These are phyloP conservation scores for Colletotrichum sp. DNA, from an alignment of 2,329 filamentous ascomycete genomes.

Conservation along the genomic window DNA sequence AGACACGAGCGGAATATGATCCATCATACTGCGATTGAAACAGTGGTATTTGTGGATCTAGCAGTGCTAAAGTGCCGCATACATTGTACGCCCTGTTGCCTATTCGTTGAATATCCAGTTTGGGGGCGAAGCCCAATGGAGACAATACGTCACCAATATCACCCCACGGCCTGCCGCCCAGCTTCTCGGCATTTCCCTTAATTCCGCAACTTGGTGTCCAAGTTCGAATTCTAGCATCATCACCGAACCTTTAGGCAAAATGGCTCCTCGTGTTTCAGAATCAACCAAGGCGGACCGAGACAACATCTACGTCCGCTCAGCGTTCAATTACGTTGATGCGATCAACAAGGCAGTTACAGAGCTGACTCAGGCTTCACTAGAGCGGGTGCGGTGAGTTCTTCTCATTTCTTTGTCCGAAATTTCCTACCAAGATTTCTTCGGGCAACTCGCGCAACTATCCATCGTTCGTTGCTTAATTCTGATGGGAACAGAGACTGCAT, in stretches of 20 bases:
- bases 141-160: not conserved
- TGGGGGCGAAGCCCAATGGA: not conserved
- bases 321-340: not conserved
- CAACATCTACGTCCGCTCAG: not conserved
- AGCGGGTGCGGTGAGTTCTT: not conserved
- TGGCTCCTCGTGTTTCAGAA: not conserved
- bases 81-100: not conserved
- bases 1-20: not conserved
- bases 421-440: not conserved
- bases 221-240: not conserved
- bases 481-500: not conserved
- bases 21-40: not conserved
- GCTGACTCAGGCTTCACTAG: not conserved
- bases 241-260: not conserved
- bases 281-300: not conserved
- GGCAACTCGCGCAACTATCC: not conserved
- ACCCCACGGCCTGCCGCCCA: not conserved
- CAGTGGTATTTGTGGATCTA: not conserved
- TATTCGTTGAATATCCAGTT: not conserved
- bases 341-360: not conserved
- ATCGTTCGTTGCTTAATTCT: not conserved
- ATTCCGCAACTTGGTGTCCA: not conserved
- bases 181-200: not conserved
- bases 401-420: not conserved
- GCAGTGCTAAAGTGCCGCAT: not conserved